Percentiles rank a stretch among this genome's conserved stretches.
These are phyloP conservation scores for Podaxis sp. DNA, from an alignment of 768 basidiomycete genomes.

Conservation along the genomic window DNA sequence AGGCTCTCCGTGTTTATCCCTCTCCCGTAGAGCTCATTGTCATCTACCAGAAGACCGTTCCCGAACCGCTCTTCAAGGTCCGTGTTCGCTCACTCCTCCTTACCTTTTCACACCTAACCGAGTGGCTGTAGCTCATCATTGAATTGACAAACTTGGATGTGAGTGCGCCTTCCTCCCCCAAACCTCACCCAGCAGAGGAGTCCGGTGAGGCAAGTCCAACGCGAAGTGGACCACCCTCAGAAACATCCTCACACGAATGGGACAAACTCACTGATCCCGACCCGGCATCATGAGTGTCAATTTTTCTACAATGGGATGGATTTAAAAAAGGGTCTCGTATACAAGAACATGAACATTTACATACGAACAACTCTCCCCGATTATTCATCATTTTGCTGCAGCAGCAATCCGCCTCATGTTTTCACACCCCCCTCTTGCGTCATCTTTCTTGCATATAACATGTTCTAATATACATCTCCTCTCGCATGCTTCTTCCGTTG, in stretches of 20 bases:
- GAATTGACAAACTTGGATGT: slow-evolving; percentile 88
- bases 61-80: slow-evolving; percentile 78
- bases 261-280: slow-evolving; percentile 82
- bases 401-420: slow-evolving; percentile 21
- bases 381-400: neutral
- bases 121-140: slow-evolving; percentile 47
- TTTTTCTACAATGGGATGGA: slow-evolving; percentile 11
- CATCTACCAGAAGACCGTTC: slow-evolving; percentile 92
- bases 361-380: slow-evolving; percentile 4
- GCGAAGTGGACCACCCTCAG: slow-evolving; percentile 70
- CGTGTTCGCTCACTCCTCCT: slow-evolving; percentile 18
- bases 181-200: slow-evolving; percentile 32
- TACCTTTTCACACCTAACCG: neutral
- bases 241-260: slow-evolving; percentile 89
- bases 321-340: slow-evolving; percentile 28
- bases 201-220: slow-evolving; percentile 62
- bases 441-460: slow-evolving; percentile 64
- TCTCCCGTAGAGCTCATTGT: slow-evolving; percentile 91
- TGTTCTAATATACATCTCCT: slow-evolving; percentile 30
- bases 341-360: slow-evolving; percentile 12
- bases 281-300: slow-evolving; percentile 28
- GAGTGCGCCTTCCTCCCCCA: slow-evolving; percentile 58
- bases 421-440: slow-evolving; percentile 28
- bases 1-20: slow-evolving; percentile 93
- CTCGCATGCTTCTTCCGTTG: slow-evolving; percentile 19